Base-by-base conservation (phyloP, 257 asterid species). In the Nicotiana obtusifolia region DNA sequence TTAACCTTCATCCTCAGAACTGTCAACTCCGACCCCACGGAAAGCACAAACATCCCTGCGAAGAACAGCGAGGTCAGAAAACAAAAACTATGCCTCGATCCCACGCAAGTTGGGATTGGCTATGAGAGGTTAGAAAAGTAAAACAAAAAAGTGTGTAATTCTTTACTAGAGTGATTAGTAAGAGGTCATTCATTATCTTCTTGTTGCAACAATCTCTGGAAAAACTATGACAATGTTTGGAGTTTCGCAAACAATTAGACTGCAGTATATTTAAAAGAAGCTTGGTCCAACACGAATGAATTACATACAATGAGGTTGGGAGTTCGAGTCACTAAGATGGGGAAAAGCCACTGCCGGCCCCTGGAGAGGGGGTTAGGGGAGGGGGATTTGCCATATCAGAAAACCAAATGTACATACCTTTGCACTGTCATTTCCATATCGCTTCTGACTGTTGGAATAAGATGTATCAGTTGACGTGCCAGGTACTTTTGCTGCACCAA, bases 401-500 rank as follows among this genome's bases (percentile, higher is more conserved):
- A 76, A 71, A n/a, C 15, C 41, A 20, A 61, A 54, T 19, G 57
- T 37, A 15, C 47, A 13, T 89, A 91, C 98, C 98, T 90, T 91
- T 3, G 88, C 52, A 81, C 82, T 87, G 53, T 83, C 90, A 33
- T 85, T 71, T 84, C 88, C 88, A 8, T 79, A 86, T 84, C 83
- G 90, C 85, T 83, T 91, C 81, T 88, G 91, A 83, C 87, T 87
- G 84, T 85, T 90, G 84, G 91, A n/a, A 75, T 88, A 82, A 13
- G 93, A 83, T 76, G 90, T 37, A 81, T 92, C 95, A 33, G 87
- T 84, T 26, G 97, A 90, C 87, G 87, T 71, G 5, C 41, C 80
- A 24, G 97, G 97, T 30, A 91, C 94, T 82, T 94, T 92, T 78
- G 92, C 97, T 0, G 94, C 91, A 35, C 91, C 97, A 31, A 68